phyloP scores from a whole-genome alignment of 768 basidiomycete species.

The Pisolithus microcarpus region DNA sequence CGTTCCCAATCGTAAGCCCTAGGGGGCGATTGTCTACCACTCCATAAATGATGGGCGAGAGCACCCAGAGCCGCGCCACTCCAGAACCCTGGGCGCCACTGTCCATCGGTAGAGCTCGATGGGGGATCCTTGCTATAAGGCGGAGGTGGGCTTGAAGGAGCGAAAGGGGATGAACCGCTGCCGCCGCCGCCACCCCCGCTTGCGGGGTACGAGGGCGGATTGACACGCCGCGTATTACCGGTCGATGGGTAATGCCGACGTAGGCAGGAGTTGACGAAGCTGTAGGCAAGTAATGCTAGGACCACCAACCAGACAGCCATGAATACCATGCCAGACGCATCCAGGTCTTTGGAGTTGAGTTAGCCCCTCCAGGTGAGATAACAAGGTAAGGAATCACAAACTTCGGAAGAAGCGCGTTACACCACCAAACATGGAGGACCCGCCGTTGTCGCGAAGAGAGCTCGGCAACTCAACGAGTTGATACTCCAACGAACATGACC shows the following conservation, averaged over 20 bases:
- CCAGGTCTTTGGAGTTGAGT: conserved; percentile 33
- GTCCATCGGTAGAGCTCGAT: conserved; percentile 17
- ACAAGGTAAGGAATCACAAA: background rate
- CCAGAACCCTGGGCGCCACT: conserved; percentile 77
- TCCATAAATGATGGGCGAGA: conserved; percentile 53
- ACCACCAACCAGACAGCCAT: conserved; percentile 49
- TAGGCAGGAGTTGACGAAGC: conserved; percentile 50
- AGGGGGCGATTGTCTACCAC: conserved; percentile 27
- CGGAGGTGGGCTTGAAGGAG: conserved; percentile 43
- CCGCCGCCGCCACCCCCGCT: conserved; percentile 10
- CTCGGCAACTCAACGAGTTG: conserved; percentile 63
- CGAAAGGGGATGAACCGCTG: conserved; percentile 54
- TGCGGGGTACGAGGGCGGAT: conserved; percentile 30
- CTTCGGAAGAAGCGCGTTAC: conserved; percentile 15
- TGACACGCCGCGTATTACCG: conserved; percentile 23
- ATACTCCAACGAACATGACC: conserved; percentile 85
- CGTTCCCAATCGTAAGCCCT: conserved; percentile 56
- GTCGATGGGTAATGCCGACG: conserved; percentile 23
- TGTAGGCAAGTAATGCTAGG: conserved; percentile 49
- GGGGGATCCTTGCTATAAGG: conserved; percentile 44
- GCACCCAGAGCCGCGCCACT: conserved; percentile 74
- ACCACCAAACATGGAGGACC: conserved; percentile 4
- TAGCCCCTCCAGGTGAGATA: background rate
- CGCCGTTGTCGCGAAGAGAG: conserved; percentile 16
- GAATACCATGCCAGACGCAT: conserved; percentile 45